These are phyloP conservation scores for Raddia guianensis DNA, from an alignment of 176 grass and related monocot genomes.

Conservation along the genomic window DNA sequence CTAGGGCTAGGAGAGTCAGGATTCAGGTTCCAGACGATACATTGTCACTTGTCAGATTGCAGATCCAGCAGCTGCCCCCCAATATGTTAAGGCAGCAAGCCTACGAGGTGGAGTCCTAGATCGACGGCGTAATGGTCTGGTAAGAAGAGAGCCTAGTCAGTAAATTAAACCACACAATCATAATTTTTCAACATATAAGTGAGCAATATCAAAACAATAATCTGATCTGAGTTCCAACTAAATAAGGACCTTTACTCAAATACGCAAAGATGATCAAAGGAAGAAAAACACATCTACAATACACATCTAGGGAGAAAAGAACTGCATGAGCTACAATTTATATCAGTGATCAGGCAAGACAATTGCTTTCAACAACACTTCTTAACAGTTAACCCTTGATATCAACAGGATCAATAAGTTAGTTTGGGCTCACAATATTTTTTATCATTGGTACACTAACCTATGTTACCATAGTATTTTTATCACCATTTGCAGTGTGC, in stretches of 20 bases:
- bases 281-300: background rate
- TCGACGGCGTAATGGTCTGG: conserved; percentile 42
- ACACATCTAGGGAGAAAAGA: conserved; percentile 1
- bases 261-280: background rate
- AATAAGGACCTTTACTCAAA: background rate
- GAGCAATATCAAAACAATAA: background rate
- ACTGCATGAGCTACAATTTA: background rate
- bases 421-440: background rate
- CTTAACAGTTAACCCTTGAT: background rate
- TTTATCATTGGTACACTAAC: background rate
- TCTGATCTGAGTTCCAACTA: background rate
- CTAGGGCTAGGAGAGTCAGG: background rate
- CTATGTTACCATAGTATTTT: background rate
- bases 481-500: background rate
- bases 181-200: background rate
- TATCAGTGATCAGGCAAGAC: background rate
- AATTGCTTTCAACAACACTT: background rate
- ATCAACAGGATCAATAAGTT: background rate
- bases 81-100: conserved; percentile 43
- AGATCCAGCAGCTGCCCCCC: background rate
- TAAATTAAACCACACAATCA: background rate
- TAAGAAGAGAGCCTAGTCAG: conserved; percentile 17
- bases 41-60: background rate
- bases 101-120: conserved; percentile 53
- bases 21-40: conserved; percentile 13